These are phyloP conservation scores for Fusarium haematococcum DNA, from an alignment of 2,329 filamentous ascomycete genomes.

Conservation along the genomic window DNA sequence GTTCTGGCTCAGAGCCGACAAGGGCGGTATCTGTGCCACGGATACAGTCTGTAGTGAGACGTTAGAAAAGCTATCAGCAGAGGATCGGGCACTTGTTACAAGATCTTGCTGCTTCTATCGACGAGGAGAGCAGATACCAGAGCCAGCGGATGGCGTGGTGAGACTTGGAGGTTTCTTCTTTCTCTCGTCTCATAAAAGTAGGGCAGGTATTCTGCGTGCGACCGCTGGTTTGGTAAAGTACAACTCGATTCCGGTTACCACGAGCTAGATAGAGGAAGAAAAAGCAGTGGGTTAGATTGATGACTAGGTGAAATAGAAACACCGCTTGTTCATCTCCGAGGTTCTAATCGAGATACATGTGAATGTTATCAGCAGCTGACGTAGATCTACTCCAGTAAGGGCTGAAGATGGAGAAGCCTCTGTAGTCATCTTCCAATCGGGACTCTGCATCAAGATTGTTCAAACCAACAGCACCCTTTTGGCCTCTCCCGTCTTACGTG, in stretches of 20 bases:
- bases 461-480: neutral
- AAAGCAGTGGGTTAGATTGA: neutral
- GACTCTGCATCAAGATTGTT: neutral
- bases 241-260: neutral
- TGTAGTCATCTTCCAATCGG: neutral
- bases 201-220: neutral
- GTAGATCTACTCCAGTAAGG: neutral
- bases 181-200: neutral
- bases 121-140: neutral
- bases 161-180: neutral
- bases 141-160: neutral
- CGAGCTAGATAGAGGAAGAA: neutral
- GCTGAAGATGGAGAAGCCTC: neutral
- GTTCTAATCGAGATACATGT: neutral
- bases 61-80: neutral
- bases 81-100: neutral
- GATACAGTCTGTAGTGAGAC: constrained; percentile 23
- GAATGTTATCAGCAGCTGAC: neutral
- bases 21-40: constrained; percentile 22
- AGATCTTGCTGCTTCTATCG: neutral
- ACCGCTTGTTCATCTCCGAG: neutral
- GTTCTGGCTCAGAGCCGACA: constrained; percentile 11
- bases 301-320: neutral
- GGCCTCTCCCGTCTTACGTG: neutral
- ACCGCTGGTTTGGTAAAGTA: neutral